These are phyloP conservation scores for Eucalyptus cloeziana DNA, from an alignment of 345 rosid species.

Conservation along the genomic window DNA sequence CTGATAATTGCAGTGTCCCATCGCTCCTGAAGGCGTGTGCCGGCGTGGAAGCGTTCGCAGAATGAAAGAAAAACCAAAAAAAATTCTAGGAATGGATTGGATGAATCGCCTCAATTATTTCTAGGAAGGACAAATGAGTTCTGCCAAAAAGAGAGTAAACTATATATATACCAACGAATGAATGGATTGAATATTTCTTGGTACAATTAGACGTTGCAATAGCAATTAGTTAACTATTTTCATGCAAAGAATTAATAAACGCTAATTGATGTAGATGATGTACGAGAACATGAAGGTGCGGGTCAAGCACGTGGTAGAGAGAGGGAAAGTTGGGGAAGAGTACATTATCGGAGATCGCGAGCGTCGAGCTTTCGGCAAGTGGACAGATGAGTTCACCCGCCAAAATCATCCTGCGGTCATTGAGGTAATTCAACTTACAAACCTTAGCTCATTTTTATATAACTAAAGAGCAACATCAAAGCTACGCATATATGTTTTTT, in stretches of 20 bases:
- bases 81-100: too few relatives aligned
- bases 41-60: too few relatives aligned
- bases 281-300: slow-evolving; percentile 49
- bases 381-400: slow-evolving; percentile 30
- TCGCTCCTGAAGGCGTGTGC: too few relatives aligned
- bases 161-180: not conserved
- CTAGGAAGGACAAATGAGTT: not conserved
- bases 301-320: slow-evolving; percentile 26
- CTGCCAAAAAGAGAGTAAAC: not conserved
- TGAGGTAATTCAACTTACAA: slow-evolving; percentile 16
- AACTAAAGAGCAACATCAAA: not conserved
- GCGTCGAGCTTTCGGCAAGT: slow-evolving; percentile 15
- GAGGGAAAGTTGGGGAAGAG: slow-evolving; percentile 23
- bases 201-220: not conserved
- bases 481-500: not conserved
- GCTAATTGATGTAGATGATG: slow-evolving; percentile 14
- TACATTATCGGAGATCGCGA: not conserved
- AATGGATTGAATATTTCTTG: not conserved
- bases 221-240: not conserved
- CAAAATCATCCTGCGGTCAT: slow-evolving; percentile 57
- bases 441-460: not conserved
- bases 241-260: not conserved
- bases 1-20: too few relatives aligned
- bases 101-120: not conserved
- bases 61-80: too few relatives aligned